A percentile compares a stretch with the other conserved stretches of the same genome.
These are phyloP conservation scores for Cubamyces lactineus DNA, from an alignment of 768 basidiomycete genomes.

Conservation along the genomic window DNA sequence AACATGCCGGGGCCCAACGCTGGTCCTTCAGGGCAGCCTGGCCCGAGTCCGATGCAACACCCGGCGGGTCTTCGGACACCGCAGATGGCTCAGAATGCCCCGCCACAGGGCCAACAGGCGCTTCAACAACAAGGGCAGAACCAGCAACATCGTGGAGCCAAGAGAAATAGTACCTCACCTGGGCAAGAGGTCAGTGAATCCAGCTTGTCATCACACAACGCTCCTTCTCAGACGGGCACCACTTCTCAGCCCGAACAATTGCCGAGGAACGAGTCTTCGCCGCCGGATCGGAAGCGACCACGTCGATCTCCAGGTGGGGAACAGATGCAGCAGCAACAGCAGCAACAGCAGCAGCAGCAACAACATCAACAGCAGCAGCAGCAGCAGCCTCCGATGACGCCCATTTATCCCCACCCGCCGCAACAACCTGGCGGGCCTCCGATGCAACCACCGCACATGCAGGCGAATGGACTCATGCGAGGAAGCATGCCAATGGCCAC, in stretches of 20 bases:
- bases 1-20: constrained; percentile 14
- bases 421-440: constrained; percentile 33
- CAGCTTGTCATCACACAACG: not conserved
- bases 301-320: constrained; percentile 37
- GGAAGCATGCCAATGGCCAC: constrained; percentile 37
- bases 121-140: constrained; percentile 28
- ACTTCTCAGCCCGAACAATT: constrained; percentile 32
- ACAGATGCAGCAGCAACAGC: constrained; percentile 26
- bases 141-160: constrained; percentile 29
- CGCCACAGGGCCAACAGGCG: constrained; percentile 27
- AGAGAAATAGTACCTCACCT: constrained; percentile 42
- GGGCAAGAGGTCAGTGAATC: constrained; percentile 37
- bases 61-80: constrained; percentile 39
- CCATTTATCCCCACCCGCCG: constrained; percentile 39
- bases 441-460: constrained; percentile 38
- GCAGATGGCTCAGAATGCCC: constrained; percentile 22
- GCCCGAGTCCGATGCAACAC: constrained; percentile 39
- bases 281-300: constrained; percentile 37
- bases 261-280: constrained; percentile 37
- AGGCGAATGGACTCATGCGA: constrained; percentile 46
- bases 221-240: constrained; percentile 12
- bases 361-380: constrained; percentile 28
- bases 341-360: constrained; percentile 37
- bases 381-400: constrained; percentile 43
- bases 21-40: constrained; percentile 33